Evolutionary conservation across 371 early-diverging fungal species (phyloP).

Genomic region (Dichotomocladium elegans): DNA sequence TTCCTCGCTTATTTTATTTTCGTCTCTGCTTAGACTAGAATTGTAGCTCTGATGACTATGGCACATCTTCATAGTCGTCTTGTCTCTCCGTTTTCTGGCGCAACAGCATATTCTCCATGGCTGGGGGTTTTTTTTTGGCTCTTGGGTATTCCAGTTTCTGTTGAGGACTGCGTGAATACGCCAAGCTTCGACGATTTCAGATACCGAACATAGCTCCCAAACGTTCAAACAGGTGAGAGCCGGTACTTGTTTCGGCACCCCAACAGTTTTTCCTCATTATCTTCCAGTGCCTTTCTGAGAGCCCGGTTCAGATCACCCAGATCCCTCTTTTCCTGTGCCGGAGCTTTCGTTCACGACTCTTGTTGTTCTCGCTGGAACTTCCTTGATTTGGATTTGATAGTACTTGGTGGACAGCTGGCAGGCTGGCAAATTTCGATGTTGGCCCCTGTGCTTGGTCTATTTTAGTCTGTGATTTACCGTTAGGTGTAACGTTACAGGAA

Average conservation of each 20-base stretch:
- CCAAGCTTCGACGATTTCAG: no score
- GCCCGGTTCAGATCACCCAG: conserved; percentile 7
- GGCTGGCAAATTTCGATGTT: no score
- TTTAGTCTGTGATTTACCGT: no score
- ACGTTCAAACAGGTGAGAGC: conserved; percentile 16
- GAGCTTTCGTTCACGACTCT: conserved; percentile 14
- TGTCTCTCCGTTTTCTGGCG: conserved; percentile 39
- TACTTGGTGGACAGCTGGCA: no score
- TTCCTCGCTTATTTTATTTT: neutral
- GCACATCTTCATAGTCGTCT: no score
- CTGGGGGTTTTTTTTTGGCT: conserved; percentile 30
- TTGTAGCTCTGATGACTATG: conserved; percentile 6
- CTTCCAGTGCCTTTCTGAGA: conserved; percentile 3
- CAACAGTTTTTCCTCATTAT: conserved; percentile 6
- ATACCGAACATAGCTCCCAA: no score
- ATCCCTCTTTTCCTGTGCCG: conserved; percentile 7
- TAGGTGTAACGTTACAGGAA: no score
- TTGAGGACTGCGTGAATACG: neutral
- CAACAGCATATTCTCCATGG: conserved; percentile 32
- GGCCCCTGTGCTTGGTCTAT: no score
- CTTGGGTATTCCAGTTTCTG: conserved; percentile 28
- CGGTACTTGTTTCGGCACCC: conserved; percentile 14
- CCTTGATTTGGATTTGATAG: conserved; percentile 6
- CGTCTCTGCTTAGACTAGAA: neutral
- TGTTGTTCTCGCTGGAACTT: conserved; percentile 23